A percentile compares a stretch with the other conserved stretches of the same genome.
phyloP scores from a whole-genome alignment of 2,329 filamentous ascomycete genomes.

The Neonectria sp. region DNA sequence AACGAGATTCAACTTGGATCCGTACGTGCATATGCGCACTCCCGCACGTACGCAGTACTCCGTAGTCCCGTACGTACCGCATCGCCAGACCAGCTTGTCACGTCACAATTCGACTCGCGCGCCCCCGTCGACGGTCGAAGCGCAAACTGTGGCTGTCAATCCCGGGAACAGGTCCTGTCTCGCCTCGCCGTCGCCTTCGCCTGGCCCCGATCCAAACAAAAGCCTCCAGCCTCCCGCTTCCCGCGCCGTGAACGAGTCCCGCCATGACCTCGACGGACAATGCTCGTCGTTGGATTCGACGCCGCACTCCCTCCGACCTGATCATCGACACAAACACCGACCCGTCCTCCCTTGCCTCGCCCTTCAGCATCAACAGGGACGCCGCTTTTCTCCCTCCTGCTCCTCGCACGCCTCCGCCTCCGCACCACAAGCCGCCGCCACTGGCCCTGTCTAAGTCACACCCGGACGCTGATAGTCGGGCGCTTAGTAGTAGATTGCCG shows the following conservation, averaged over 20 bases:
- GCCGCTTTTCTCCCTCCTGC: slow-evolving; percentile 25
- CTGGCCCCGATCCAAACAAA: slow-evolving; percentile 41
- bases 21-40: slow-evolving; percentile 30
- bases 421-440: slow-evolving; percentile 36
- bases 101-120: slow-evolving; percentile 44
- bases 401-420: slow-evolving; percentile 41
- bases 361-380: slow-evolving; percentile 33
- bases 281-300: slow-evolving; percentile 45
- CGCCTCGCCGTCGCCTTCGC: slow-evolving; percentile 20
- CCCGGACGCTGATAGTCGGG: slow-evolving; percentile 42
- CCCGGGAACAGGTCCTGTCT: slow-evolving; percentile 35
- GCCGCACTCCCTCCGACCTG: slow-evolving; percentile 44
- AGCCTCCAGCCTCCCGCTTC: slow-evolving; percentile 32
- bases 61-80: slow-evolving; percentile 27
- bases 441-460: slow-evolving; percentile 42
- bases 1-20: slow-evolving; percentile 1
- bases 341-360: slow-evolving; percentile 42
- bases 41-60: neutral
- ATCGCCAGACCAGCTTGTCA: slow-evolving; percentile 40
- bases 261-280: slow-evolving; percentile 46
- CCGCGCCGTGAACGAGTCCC: slow-evolving; percentile 32
- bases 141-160: slow-evolving; percentile 44
- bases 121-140: slow-evolving; percentile 27
- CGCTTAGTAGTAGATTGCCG: slow-evolving; percentile 42
- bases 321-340: slow-evolving; percentile 45